Evolutionary conservation across 345 rosid genomes (phyloP), one percentile per base, ranked within the genome.

Genomic region (Boechera retrofracta): DNA sequence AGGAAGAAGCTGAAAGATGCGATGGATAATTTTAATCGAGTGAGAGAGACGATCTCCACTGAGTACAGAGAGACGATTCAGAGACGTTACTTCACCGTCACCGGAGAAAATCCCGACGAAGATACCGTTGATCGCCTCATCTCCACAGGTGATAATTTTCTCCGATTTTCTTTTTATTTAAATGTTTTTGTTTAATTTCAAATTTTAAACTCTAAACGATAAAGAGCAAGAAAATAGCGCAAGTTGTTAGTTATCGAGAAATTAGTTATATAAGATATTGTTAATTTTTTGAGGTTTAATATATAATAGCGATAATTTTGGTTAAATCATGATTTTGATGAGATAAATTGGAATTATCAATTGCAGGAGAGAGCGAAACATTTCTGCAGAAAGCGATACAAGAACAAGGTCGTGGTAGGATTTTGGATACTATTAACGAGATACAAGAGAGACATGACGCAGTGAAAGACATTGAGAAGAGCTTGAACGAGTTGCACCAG

Each of bases 391-490:
- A 88, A 44, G 97, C 97, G 2, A 91, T 94, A 72, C 94, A 90
- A 79, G 94, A 94, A 33, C 97, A 94, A 71, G 98, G 98, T 7
- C 84, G 96, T 36, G 97, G 97, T 4, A 85, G 87, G 28, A 65
- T 91, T 47, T 55, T 89, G 82, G 94, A 89, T 76, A 87, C 97
- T 0, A 89, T 90, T 4, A 85, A 83, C 16, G 94, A 89, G 85
- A 89, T 94, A 36, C 95, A 91, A 49, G 97, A 93, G 74, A 87
- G 95, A 36, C 95, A 93, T 6, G 98, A 93, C n/a, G 93, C 97
- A 0, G 97, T 87, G 21, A 93, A 87, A 72, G 92, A 89, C 26
- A 66, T 93, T 63, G 93, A 91, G 84, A 88, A 87, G 72, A 86
- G 91, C 39, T 87, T 93, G 5, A 86, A 83, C 61, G 95, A 91